Conservation (phyloP, 805 yeast species). For the Cyberlindnera americana region DNA sequence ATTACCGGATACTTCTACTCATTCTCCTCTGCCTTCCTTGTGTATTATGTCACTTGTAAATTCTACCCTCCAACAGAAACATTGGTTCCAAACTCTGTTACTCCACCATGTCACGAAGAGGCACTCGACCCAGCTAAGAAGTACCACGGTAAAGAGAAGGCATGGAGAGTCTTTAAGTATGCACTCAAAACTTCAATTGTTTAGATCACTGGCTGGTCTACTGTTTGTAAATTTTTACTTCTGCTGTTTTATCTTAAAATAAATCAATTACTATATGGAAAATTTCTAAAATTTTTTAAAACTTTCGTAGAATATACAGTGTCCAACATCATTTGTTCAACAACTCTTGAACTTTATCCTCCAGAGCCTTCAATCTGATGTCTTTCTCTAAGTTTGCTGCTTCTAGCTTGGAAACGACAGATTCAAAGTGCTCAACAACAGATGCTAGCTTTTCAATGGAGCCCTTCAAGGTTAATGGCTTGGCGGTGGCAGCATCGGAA, state of each 20-base stretch:
- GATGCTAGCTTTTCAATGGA: slow-evolving; percentile 64
- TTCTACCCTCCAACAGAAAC: slow-evolving; percentile 12
- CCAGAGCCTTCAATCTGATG: slow-evolving; percentile 52
- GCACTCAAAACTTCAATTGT: slow-evolving; percentile 3
- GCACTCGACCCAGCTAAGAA: neutral
- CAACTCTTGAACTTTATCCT: slow-evolving; percentile 56
- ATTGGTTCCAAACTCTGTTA: slow-evolving; percentile 7
- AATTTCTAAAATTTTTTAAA: too few relatives aligned
- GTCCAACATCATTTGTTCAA: slow-evolving; percentile 38
- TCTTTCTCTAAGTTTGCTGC: slow-evolving; percentile 62
- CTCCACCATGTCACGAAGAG: slow-evolving; percentile 5
- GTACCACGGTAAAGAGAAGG: neutral
- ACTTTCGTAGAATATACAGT: too few relatives aligned
- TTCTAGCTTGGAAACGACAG: slow-evolving; percentile 47
- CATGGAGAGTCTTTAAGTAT: slow-evolving; percentile 1
- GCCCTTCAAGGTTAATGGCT: slow-evolving; percentile 63
- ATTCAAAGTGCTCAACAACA: slow-evolving; percentile 55
- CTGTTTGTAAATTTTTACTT: neutral
- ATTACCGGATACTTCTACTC: slow-evolving; percentile 17
- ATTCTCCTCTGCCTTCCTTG: slow-evolving; percentile 10
- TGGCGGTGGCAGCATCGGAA: slow-evolving; percentile 19
- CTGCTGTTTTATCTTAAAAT: neutral
- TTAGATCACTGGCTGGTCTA: neutral
- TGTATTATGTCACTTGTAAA: slow-evolving; percentile 7
- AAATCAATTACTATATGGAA: too few relatives aligned